Percentiles rank a stretch among this genome's conserved stretches.
phyloP scores from a whole-genome alignment of 306 rosid species.

The Dicorynia guianensis region DNA sequence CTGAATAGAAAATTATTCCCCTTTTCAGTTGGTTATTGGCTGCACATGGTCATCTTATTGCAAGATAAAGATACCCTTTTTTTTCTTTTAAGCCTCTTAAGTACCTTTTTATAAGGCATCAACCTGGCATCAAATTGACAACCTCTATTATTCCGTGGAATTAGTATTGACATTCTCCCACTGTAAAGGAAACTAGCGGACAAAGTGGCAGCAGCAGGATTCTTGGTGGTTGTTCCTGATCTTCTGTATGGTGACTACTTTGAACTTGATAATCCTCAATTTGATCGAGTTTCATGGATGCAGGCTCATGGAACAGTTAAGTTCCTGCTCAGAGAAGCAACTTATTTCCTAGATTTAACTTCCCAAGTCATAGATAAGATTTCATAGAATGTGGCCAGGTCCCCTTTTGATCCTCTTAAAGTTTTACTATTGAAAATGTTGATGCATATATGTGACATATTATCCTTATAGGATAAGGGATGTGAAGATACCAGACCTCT shows the following conservation, averaged over 20 bases:
- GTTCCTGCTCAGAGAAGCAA: slow-evolving; percentile 10
- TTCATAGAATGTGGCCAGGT: neutral
- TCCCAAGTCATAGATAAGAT: neutral
- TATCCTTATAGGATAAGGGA: slow-evolving; percentile 55
- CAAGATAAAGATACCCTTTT: neutral
- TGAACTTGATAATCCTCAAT: slow-evolving; percentile 42
- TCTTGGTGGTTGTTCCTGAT: slow-evolving; percentile 73
- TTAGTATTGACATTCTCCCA: slow-evolving; percentile 32
- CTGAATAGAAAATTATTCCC: no score
- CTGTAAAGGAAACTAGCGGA: slow-evolving; percentile 66
- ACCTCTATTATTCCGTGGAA: neutral
- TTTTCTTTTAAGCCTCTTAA: neutral
- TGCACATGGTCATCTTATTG: no score
- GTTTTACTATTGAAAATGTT: slow-evolving; percentile 2
- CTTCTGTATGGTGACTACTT: slow-evolving; percentile 52
- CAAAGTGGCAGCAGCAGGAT: slow-evolving; percentile 60
- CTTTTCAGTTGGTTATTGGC: no score
- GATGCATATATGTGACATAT: neutral
- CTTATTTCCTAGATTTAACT: neutral
- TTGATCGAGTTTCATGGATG: slow-evolving; percentile 42
- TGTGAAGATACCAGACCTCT: slow-evolving; percentile 56
- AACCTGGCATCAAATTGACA: neutral
- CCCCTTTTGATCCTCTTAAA: neutral
- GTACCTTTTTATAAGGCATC: slow-evolving; percentile 4
- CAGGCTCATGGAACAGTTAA: slow-evolving; percentile 57